Percentiles rank a stretch among this genome's conserved stretches.
These are phyloP conservation scores for Daldinia caldariorum DNA, from an alignment of 495 filamentous ascomycete genomes.

Conservation along the genomic window DNA sequence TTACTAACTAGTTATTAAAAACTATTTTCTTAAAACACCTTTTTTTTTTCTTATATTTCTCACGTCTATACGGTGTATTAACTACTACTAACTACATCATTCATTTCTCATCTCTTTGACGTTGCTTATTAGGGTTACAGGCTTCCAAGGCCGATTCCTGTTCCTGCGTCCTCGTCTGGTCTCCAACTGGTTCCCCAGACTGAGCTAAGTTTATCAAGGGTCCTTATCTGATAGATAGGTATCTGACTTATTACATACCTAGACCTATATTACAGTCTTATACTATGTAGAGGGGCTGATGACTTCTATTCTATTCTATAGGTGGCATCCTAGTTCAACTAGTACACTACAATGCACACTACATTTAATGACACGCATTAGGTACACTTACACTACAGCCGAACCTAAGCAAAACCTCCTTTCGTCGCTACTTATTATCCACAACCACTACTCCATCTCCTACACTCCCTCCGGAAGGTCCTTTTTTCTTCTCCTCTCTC, in stretches of 20 bases:
- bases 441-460: not conserved
- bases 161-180: slow-evolving; percentile 15
- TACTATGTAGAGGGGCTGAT: slow-evolving; percentile 23
- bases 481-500: slow-evolving; percentile 1
- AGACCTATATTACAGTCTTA: not conserved
- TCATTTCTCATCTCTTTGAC: not conserved
- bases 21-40: no score
- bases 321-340: no score
- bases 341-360: not conserved
- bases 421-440: slow-evolving; percentile 1
- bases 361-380: not conserved
- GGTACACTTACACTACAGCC: not conserved
- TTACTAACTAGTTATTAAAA: no score
- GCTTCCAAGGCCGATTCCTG: slow-evolving; percentile 11
- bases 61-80: no score
- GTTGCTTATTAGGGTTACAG: not conserved
- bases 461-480: slow-evolving; percentile 36
- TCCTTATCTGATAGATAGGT: slow-evolving; percentile 17
- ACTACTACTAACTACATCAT: not conserved
- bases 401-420: slow-evolving; percentile 7
- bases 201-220: slow-evolving; percentile 18
- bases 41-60: no score
- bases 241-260: not conserved
- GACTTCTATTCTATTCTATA: slow-evolving; percentile 6
- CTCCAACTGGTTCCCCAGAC: slow-evolving; percentile 22